Evolutionary conservation across 768 basidiomycete species (phyloP).

Genomic region (Kwoniella europaea): DNA sequence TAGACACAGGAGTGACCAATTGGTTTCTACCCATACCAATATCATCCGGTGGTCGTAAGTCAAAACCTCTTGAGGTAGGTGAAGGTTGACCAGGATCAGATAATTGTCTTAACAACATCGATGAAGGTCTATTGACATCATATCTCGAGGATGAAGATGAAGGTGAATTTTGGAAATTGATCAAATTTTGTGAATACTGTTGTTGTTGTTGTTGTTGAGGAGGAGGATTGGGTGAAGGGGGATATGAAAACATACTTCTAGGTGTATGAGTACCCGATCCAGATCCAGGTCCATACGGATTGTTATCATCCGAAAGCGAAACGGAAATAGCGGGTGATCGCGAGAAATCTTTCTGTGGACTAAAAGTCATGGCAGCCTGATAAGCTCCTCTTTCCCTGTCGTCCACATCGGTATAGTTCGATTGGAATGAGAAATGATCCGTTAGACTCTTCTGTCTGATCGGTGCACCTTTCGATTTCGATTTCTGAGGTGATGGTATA

Average conservation of each 20-base stretch:
- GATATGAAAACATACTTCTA: conserved; percentile 30
- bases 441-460: conserved; percentile 15
- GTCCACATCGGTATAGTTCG: not conserved
- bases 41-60: not conserved
- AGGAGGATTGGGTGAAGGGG: conserved; percentile 20
- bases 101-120: conserved; percentile 20
- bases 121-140: conserved; percentile 11
- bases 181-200: not conserved
- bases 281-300: not conserved
- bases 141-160: not conserved
- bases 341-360: conserved; percentile 27
- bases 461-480: not conserved
- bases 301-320: conserved; percentile 4
- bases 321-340: conserved; percentile 25
- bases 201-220: conserved; percentile 11
- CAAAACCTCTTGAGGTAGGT: conserved; percentile 5
- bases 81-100: conserved; percentile 20
- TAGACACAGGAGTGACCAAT: conserved; percentile 11
- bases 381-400: conserved; percentile 28
- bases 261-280: conserved; percentile 18
- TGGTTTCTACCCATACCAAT: not conserved
- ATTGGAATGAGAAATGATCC: conserved; percentile 24
- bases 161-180: conserved; percentile 11
- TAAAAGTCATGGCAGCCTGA: conserved; percentile 25
- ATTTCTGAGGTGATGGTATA: conserved; percentile 2